A percentile compares a stretch with the other conserved stretches of the same genome.
phyloP scores from a whole-genome alignment of 306 rosid genomes.

The Lablab purpureus region DNA sequence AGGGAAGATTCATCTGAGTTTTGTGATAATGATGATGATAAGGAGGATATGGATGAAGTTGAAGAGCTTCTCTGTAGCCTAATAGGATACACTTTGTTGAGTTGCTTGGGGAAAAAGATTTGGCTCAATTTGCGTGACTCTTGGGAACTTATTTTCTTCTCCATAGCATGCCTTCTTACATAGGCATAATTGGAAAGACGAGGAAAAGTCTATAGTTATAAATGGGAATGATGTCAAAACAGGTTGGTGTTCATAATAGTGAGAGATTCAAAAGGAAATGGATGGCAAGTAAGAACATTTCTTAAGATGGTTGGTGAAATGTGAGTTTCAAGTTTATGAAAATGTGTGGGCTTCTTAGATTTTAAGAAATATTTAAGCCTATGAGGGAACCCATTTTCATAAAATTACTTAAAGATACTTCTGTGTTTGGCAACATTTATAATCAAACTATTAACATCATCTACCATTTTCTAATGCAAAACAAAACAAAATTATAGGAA shows the following conservation, averaged over 20 bases:
- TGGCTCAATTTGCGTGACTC: slow-evolving; percentile 64
- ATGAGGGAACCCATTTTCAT: slow-evolving; percentile 5
- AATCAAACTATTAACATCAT: slow-evolving; percentile 2
- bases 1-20: slow-evolving; percentile 82
- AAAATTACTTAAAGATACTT: slow-evolving; percentile 35
- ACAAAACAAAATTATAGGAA: background rate
- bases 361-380: slow-evolving; percentile 60
- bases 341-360: slow-evolving; percentile 55
- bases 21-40: slow-evolving; percentile 70
- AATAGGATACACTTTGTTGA: slow-evolving; percentile 83
- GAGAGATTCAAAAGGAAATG: slow-evolving; percentile 33
- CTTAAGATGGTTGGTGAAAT: slow-evolving; percentile 72
- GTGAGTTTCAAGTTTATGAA: slow-evolving; percentile 73
- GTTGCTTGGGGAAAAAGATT: slow-evolving; percentile 60
- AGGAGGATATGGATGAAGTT: slow-evolving; percentile 66
- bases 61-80: slow-evolving; percentile 80
- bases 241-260: slow-evolving; percentile 24
- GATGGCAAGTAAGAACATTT: slow-evolving; percentile 21
- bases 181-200: slow-evolving; percentile 52
- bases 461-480: background rate
- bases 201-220: slow-evolving; percentile 27
- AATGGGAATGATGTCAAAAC: slow-evolving; percentile 45
- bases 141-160: slow-evolving; percentile 56
- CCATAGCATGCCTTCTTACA: slow-evolving; percentile 61
- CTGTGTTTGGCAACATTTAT: slow-evolving; percentile 25